phyloP scores from a whole-genome alignment of 371 early-diverging fungal genomes.

The Haplosporangium sp. region DNA sequence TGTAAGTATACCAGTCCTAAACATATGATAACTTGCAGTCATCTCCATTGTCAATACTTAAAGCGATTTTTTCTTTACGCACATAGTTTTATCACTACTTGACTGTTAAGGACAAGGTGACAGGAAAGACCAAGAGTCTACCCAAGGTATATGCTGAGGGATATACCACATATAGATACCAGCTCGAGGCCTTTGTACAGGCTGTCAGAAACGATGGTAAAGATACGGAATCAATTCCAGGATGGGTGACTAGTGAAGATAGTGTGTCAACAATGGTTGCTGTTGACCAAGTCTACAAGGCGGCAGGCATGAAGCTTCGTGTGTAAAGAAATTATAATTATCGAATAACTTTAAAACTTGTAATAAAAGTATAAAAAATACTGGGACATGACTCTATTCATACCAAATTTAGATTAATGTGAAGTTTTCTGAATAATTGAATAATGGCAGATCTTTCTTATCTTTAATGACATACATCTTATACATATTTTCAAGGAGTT shows the following conservation, averaged over 20 bases:
- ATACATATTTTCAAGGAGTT: too few relatives aligned
- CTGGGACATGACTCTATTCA: too few relatives aligned
- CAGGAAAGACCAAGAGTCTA: slow-evolving; percentile 23
- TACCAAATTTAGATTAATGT: too few relatives aligned
- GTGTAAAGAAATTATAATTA: too few relatives aligned
- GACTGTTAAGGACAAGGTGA: slow-evolving; percentile 33
- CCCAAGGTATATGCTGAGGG: slow-evolving; percentile 56
- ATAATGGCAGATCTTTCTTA: too few relatives aligned
- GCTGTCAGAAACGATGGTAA: slow-evolving; percentile 35
- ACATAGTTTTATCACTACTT: slow-evolving; percentile 54
- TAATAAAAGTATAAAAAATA: too few relatives aligned
- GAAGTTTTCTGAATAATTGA: too few relatives aligned
- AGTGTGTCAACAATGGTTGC: slow-evolving; percentile 53
- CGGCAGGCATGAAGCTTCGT: slow-evolving; percentile 39
- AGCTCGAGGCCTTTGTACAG: slow-evolving; percentile 56
- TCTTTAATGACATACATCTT: too few relatives aligned
- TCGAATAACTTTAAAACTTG: too few relatives aligned
- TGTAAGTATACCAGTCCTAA: slow-evolving; percentile 9
- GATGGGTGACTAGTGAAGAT: slow-evolving; percentile 56
- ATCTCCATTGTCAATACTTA: background rate
- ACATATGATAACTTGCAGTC: too few relatives aligned
- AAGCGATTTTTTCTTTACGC: too few relatives aligned
- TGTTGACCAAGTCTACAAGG: slow-evolving; percentile 53
- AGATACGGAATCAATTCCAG: slow-evolving; percentile 20
- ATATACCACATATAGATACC: slow-evolving; percentile 53